phyloP scores from a whole-genome alignment of 305 asterid genomes.

The Fraxinus xanthoxyloides region DNA sequence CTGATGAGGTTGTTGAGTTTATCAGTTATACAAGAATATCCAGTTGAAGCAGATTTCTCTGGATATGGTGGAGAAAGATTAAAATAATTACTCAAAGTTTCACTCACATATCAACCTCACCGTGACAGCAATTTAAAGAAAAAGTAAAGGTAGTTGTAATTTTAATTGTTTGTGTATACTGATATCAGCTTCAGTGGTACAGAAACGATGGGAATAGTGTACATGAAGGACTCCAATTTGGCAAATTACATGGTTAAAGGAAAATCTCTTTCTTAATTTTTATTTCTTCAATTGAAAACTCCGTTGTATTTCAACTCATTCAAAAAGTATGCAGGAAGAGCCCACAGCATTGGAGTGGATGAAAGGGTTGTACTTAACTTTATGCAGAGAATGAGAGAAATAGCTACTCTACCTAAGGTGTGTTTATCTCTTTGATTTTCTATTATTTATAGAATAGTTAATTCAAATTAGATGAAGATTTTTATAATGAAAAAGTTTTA shows the following conservation, averaged over 20 bases:
- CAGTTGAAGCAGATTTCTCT: not conserved
- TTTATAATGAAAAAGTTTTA: too few species aligned
- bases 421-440: conserved; percentile 15
- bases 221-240: conserved; percentile 83
- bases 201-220: conserved; percentile 75
- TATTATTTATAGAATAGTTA: not conserved
- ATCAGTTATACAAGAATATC: not conserved
- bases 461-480: too few species aligned
- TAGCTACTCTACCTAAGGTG: conserved; percentile 94
- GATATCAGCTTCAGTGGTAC: conserved; percentile 70
- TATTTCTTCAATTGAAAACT: not conserved
- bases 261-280: conserved; percentile 2
- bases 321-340: conserved; percentile 60
- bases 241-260: conserved; percentile 75
- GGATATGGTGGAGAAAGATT: not conserved
- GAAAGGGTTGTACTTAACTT: conserved; percentile 96
- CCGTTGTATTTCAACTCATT: not conserved
- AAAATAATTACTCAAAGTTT: not conserved
- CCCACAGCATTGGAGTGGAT: conserved; percentile 82
- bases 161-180: conserved; percentile 16
- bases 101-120: not conserved
- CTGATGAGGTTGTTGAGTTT: too few species aligned
- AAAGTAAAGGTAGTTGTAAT: not conserved
- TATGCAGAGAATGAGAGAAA: conserved; percentile 99
- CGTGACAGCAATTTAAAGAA: not conserved